phyloP scores from a whole-genome alignment of 176 grass and related monocot genomes.

The Ananas comosus region DNA sequence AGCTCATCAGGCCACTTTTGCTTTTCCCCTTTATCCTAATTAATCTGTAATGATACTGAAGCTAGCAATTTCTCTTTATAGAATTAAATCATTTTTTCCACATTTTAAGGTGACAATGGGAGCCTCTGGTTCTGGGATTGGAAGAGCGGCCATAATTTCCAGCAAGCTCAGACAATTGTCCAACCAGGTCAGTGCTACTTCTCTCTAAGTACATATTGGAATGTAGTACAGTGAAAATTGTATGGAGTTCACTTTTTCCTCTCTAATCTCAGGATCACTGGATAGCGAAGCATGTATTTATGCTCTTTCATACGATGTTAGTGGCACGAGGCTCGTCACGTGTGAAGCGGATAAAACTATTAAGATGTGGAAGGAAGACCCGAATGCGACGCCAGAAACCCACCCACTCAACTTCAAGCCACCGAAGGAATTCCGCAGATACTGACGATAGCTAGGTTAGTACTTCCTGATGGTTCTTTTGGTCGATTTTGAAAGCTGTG shows the following conservation, averaged over 20 bases:
- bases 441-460: slow-evolving; percentile 18
- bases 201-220: neutral
- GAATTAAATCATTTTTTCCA: neutral
- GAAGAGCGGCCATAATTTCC: slow-evolving; percentile 99
- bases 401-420: slow-evolving; percentile 92
- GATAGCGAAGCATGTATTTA: slow-evolving; percentile 96
- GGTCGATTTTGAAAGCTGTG: no score
- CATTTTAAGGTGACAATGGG: slow-evolving; percentile 83
- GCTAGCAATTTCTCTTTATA: neutral
- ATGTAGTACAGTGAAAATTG: neutral
- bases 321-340: slow-evolving; percentile 72
- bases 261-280: slow-evolving; percentile 54
- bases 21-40: neutral
- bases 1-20: neutral
- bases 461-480: no score
- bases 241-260: neutral
- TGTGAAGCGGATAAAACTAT: slow-evolving; percentile 96
- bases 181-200: slow-evolving; percentile 55
- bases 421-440: slow-evolving; percentile 78
- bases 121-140: slow-evolving; percentile 99
- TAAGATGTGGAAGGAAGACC: slow-evolving; percentile 98
- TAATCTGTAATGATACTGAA: neutral
- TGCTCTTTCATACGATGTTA: slow-evolving; percentile 74
- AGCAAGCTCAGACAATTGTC: slow-evolving; percentile 90
- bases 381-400: slow-evolving; percentile 65